Percentiles rank a stretch among this genome's conserved stretches.
phyloP scores from a whole-genome alignment of 805 yeast species.

The Schwanniomyces vanrijiae region DNA sequence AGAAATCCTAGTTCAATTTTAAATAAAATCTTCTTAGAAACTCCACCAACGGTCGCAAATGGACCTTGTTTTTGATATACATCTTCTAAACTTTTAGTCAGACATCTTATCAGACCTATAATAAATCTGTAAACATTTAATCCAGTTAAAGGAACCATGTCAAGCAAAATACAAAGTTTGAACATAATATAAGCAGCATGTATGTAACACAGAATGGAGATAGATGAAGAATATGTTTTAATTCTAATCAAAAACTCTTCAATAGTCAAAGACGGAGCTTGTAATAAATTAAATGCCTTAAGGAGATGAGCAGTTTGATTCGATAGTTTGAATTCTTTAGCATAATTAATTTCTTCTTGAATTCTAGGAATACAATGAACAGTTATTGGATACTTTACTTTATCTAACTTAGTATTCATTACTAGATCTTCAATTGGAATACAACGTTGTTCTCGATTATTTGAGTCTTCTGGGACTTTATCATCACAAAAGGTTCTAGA shows the following conservation, averaged over 20 bases:
- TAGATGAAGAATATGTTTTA: slow-evolving; percentile 38
- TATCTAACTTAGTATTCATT: slow-evolving; percentile 12
- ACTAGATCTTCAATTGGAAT: slow-evolving; percentile 24
- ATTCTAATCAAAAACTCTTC: slow-evolving; percentile 36
- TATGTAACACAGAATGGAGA: slow-evolving; percentile 38
- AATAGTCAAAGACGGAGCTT: slow-evolving; percentile 34
- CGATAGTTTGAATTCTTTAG: slow-evolving; percentile 8
- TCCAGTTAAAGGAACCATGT: slow-evolving; percentile 28
- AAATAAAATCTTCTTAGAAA: slow-evolving; percentile 33
- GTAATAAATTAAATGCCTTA: slow-evolving; percentile 32
- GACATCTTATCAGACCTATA: slow-evolving; percentile 41
- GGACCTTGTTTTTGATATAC: slow-evolving; percentile 40
- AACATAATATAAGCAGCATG: slow-evolving; percentile 40
- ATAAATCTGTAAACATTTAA: slow-evolving; percentile 39
- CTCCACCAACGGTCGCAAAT: slow-evolving; percentile 45
- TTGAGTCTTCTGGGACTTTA: slow-evolving; percentile 3
- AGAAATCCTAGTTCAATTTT: slow-evolving; percentile 41
- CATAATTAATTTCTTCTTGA: slow-evolving; percentile 19
- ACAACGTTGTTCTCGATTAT: slow-evolving; percentile 8
- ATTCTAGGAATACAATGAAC: slow-evolving; percentile 14
- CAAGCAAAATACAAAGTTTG: slow-evolving; percentile 33
- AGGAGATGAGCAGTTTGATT: slow-evolving; percentile 29
- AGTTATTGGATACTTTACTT: slow-evolving; percentile 12
- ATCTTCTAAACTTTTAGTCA: slow-evolving; percentile 42
- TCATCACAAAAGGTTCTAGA: slow-evolving; percentile 3